phyloP scores from a whole-genome alignment of 495 filamentous ascomycete genomes.

The Apiosordaria backusii region DNA sequence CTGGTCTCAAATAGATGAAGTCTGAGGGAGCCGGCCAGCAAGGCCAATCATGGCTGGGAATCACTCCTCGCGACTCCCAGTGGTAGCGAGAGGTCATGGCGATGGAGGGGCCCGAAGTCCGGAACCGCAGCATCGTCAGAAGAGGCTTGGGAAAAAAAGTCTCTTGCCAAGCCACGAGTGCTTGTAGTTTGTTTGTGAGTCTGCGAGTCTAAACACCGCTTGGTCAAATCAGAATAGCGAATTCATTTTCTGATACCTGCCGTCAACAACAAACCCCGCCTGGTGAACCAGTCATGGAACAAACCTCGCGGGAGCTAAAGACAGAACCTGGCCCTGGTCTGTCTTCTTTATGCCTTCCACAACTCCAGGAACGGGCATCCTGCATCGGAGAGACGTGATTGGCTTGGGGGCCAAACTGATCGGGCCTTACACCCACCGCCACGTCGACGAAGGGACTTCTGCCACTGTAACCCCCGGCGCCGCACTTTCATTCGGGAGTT shows the following conservation, averaged over 20 bases:
- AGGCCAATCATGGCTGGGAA: background rate
- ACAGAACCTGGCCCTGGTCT: background rate
- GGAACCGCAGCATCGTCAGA: background rate
- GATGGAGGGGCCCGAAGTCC: too few species aligned
- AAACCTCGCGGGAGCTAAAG: conserved; percentile 4
- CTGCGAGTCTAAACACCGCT: background rate
- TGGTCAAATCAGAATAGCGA: background rate
- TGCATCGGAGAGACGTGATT: conserved; percentile 10
- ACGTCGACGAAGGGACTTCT: conserved; percentile 16
- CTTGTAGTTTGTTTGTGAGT: too few species aligned
- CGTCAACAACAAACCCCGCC: conserved; percentile 4
- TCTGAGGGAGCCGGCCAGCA: background rate
- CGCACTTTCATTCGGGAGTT: conserved; percentile 9
- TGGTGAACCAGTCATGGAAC: conserved; percentile 17
- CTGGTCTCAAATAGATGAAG: background rate
- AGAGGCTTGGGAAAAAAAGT: background rate
- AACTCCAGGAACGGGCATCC: conserved; percentile 6
- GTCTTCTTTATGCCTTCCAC: conserved; percentile 3
- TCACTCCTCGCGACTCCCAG: background rate
- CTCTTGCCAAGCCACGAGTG: too few species aligned
- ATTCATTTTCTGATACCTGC: background rate
- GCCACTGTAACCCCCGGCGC: background rate
- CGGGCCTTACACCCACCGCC: conserved; percentile 16
- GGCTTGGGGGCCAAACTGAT: background rate
- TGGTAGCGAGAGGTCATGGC: background rate